Evolutionary conservation across 768 basidiomycete genomes (phyloP).

Genomic region (Podaxis sp.): DNA sequence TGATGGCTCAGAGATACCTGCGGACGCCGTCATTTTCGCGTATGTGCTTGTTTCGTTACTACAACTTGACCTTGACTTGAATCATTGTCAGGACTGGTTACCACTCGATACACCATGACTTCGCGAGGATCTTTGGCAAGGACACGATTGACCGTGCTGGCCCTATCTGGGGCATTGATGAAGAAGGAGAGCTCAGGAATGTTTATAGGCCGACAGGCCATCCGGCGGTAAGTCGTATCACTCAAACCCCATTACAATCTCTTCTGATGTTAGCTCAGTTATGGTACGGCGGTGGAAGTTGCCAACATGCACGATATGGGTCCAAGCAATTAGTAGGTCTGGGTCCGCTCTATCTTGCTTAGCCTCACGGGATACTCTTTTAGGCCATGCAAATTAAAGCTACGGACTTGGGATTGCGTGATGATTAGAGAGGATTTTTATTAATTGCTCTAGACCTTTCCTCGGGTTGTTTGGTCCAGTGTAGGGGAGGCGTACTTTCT

Average conservation of each 20-base stretch:
- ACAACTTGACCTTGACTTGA: no score
- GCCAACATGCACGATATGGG: slow-evolving; percentile 27
- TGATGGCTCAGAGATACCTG: slow-evolving; percentile 37
- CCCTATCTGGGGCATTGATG: slow-evolving; percentile 38
- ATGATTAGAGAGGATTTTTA: neutral
- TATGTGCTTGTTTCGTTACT: slow-evolving; percentile 16
- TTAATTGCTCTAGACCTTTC: neutral
- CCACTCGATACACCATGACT: slow-evolving; percentile 25
- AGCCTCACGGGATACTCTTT: no score
- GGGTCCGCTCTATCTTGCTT: neutral
- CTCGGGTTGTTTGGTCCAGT: no score
- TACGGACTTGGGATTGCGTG: slow-evolving; percentile 1
- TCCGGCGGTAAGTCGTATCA: slow-evolving; percentile 33
- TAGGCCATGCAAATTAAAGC: slow-evolving; percentile 14
- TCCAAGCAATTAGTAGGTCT: slow-evolving; percentile 37
- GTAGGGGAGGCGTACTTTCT: no score
- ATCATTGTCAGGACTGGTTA: slow-evolving; percentile 4
- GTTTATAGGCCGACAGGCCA: slow-evolving; percentile 41
- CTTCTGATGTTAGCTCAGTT: slow-evolving; percentile 24
- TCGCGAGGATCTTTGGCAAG: slow-evolving; percentile 34
- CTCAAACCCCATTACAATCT: neutral
- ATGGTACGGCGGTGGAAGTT: slow-evolving; percentile 42
- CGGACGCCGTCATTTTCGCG: slow-evolving; percentile 50
- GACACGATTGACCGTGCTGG: slow-evolving; percentile 30
- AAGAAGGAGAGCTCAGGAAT: slow-evolving; percentile 39